Evolutionary conservation across 2,329 filamentous ascomycete genomes (phyloP), one percentile per base, ranked within the genome.

Genomic region (Trichoderma guizhouense): DNA sequence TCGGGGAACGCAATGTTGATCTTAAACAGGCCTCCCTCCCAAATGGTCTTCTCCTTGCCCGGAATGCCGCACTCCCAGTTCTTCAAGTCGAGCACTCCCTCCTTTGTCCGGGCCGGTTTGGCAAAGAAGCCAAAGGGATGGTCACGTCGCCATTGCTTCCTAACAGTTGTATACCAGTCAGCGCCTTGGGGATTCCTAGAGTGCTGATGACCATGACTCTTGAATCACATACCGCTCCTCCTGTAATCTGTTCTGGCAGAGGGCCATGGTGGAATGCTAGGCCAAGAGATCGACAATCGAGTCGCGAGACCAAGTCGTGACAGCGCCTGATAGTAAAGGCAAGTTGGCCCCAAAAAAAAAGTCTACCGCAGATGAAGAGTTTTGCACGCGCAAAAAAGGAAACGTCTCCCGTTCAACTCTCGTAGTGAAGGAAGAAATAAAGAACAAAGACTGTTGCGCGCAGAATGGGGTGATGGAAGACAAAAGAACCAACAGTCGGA

Each of bases 121-220:
- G 96, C 96, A 82, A 93, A 97, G 85, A 99, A 99, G 73, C 96
- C 96, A 79, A 99, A 99, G 0, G 97, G 97, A 79, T 99, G 96
- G 77, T 99, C 95, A 80, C 91, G 91, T 75, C 96, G 91, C 96
- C 96, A 99, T 84, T 97, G 94, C 84, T 97, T 98, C 74, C 95
- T 97, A 77, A 67, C 55, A 15, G 43, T 30, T 0, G 15, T 9
- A 32, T 6, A 36, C 36, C 57, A 18, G 39, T 62, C 55, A 61
- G 66, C 28, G 21, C 57, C 66, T 26, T 28, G 36, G 15, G 8
- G 3, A n/a, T 14, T 43, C 7, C 18, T 14, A n/a, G 9, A 6
- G 3, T n/a, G n/a, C 14, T 1, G 15, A 18, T 6, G 12, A 4
- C 5, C n/a, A 51, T 51, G 18, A 21, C 8, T 18, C 15, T 15